Conservation (phyloP, 176 grass and related monocot genomes). For the Juncus inflexus region DNA sequence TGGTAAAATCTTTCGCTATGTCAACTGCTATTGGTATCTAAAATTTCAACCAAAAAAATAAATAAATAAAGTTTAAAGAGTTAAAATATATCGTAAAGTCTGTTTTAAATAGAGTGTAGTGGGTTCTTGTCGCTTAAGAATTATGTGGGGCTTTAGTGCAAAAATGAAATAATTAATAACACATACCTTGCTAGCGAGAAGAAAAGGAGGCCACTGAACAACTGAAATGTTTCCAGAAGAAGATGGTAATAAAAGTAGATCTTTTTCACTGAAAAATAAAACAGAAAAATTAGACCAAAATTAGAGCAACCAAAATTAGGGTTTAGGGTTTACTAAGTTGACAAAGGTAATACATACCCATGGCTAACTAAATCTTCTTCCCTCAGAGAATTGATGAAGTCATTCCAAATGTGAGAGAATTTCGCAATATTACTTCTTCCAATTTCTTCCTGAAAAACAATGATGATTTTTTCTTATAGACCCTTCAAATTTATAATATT, state of each 20-base stretch:
- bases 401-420: slow-evolving; percentile 86
- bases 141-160: neutral
- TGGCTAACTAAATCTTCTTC: slow-evolving; percentile 86
- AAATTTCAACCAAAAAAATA: slow-evolving; percentile 16
- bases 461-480: neutral
- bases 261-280: slow-evolving; percentile 56
- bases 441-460: slow-evolving; percentile 42
- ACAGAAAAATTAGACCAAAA: slow-evolving; percentile 1
- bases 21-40: slow-evolving; percentile 91
- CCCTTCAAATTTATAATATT: neutral
- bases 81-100: neutral
- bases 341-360: slow-evolving; percentile 39
- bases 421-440: slow-evolving; percentile 27
- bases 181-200: slow-evolving; percentile 92
- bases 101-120: neutral
- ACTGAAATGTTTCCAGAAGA: slow-evolving; percentile 40
- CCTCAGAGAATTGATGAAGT: slow-evolving; percentile 69
- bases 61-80: slow-evolving; percentile 8
- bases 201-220: slow-evolving; percentile 89
- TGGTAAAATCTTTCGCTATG: slow-evolving; percentile 70
- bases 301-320: slow-evolving; percentile 5
- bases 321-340: neutral
- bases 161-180: neutral
- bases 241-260: slow-evolving; percentile 82
- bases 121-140: neutral